Base-by-base conservation (phyloP, 116 monocot species). In the Trichopus zeylanicus region DNA sequence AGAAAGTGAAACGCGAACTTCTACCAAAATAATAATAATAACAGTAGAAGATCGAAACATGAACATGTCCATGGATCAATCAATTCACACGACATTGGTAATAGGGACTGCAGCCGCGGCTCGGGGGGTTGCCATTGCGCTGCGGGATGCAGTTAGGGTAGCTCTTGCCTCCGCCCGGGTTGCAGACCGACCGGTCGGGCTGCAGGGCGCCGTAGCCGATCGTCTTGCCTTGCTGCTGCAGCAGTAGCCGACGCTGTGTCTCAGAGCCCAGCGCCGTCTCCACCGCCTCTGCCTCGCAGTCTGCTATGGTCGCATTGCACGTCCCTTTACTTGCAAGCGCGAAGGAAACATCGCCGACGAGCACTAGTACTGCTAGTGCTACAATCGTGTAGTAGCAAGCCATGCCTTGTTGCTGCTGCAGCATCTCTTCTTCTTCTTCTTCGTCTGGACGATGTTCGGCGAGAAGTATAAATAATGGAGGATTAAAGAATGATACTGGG, bases 101-200 rank as follows among this genome's bases (percentile, higher is more conserved):
- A 10, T 61, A 47, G 18, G 28, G n/a, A 6, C 42, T 29, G n/a
- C 61, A 61, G 4, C 46, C 61, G 8, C 61, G 61, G 29, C 19
- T 27, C 12, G 7, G 47, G 0, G 16, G 6, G 46, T 61, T 61
- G 28, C 60, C 60, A 42, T 42, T 46, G 25, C n/a, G 7, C 7
- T 23, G 24, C 5, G 61, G 46, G 3, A n/a, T 2, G 47, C 61
- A 61, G 29, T 48, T 28, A 29, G 15, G 4, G 18, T 47, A 61
- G 7, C 47, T 0, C 18, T 47, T 28, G 28, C 61, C 61, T 0
- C 10, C 20, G 29, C 46, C 61, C 6, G 29, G 0, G n/a, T 61
- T 5, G 29, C 61, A 61, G 8, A 19, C 61, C 28, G 61, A 29
- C 3, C 47, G 27, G 61, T 47, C 47, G 0, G 46, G 29, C 0